Conservation (phyloP, 768 basidiomycete genomes). For the Tylopilus balloui region DNA sequence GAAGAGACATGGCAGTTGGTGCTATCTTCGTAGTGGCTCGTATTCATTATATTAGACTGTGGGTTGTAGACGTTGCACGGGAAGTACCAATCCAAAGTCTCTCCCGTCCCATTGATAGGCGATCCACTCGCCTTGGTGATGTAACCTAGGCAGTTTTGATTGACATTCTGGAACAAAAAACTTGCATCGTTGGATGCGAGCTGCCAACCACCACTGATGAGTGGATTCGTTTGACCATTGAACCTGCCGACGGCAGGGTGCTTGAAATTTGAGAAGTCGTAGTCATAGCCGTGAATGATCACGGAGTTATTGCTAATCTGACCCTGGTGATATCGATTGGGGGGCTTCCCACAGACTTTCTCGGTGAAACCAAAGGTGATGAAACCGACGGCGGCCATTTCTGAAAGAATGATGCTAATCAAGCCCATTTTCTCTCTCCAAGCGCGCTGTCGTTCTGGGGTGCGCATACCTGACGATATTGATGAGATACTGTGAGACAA, state of each 20-base stretch:
- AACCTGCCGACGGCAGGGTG: slow-evolving; percentile 74
- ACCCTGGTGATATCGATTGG: slow-evolving; percentile 79
- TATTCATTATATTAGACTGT: slow-evolving; percentile 67
- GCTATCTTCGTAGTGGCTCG: slow-evolving; percentile 58
- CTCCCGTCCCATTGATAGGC: slow-evolving; percentile 60
- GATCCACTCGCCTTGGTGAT: slow-evolving; percentile 70
- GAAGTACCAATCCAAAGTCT: slow-evolving; percentile 87
- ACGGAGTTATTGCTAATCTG: slow-evolving; percentile 73
- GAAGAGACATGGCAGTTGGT: slow-evolving; percentile 71
- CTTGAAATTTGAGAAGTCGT: slow-evolving; percentile 82
- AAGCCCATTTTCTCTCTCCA: slow-evolving; percentile 99
- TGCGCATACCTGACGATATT: slow-evolving; percentile 63
- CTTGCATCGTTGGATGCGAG: slow-evolving; percentile 86
- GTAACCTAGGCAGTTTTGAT: slow-evolving; percentile 73
- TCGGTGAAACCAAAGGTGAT: slow-evolving; percentile 98
- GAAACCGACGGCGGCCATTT: slow-evolving; percentile 95
- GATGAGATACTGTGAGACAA: slow-evolving; percentile 6
- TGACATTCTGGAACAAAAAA: slow-evolving; percentile 92
- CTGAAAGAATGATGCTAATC: slow-evolving; percentile 65
- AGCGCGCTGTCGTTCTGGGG: slow-evolving; percentile 89
- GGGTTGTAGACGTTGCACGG: slow-evolving; percentile 85
- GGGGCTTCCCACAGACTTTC: slow-evolving; percentile 84
- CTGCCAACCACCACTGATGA: slow-evolving; percentile 71
- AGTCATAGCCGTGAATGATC: slow-evolving; percentile 91
- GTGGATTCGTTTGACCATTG: slow-evolving; percentile 78